A percentile compares a stretch with the other conserved stretches of the same genome.
Conservation (phyloP, 306 rosid species). For the Castanospermum australe region DNA sequence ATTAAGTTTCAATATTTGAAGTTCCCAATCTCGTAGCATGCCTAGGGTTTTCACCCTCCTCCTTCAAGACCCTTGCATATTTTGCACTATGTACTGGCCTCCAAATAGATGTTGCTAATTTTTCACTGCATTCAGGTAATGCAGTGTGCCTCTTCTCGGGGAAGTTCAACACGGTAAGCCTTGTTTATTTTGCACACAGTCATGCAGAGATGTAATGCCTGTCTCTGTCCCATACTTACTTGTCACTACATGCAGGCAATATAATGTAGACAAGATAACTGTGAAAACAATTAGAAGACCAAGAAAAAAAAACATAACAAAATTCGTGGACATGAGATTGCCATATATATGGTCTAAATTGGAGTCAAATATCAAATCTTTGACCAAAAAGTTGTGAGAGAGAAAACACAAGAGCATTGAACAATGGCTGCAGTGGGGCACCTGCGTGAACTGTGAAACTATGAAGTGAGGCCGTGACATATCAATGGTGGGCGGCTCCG, state of each 20-base stretch:
- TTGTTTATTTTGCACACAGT: neutral
- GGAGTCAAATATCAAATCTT: conserved; percentile 27
- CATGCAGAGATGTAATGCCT: neutral
- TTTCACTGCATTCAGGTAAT: neutral
- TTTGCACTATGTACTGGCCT: too few species aligned
- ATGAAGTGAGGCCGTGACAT: conserved; percentile 22
- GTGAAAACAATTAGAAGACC: neutral
- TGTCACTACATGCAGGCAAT: neutral
- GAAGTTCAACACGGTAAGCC: neutral
- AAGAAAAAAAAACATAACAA: neutral
- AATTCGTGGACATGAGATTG: neutral
- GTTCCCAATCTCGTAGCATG: too few species aligned
- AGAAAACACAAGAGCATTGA: neutral
- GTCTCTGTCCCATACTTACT: neutral
- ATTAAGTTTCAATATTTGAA: too few species aligned
- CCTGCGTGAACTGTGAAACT: neutral
- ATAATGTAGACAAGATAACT: neutral
- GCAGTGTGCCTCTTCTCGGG: neutral
- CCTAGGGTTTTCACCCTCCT: too few species aligned
- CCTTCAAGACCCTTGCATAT: too few species aligned
- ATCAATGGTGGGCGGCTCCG: conserved; percentile 35
- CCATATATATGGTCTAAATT: neutral
- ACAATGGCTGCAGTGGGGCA: neutral
- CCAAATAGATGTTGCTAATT: too few species aligned
- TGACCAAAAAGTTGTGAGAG: conserved; percentile 10